These are phyloP conservation scores for Lathyrus oleraceus DNA, from an alignment of 306 rosid genomes.

Conservation along the genomic window DNA sequence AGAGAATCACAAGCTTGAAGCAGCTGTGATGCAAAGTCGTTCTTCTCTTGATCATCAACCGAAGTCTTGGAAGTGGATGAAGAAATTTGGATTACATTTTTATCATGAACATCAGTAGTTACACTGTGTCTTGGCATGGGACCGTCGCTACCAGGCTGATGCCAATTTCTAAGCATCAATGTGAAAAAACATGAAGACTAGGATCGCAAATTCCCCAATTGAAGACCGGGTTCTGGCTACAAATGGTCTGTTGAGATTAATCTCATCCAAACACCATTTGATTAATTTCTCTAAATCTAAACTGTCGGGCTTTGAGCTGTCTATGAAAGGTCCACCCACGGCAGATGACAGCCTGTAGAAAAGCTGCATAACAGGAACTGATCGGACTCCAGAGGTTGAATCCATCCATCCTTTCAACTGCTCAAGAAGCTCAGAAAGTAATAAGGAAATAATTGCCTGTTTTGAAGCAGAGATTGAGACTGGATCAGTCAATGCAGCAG, in stretches of 20 bases:
- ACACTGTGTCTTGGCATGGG: conserved; percentile 61
- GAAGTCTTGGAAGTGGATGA: conserved; percentile 54
- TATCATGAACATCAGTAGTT: conserved; percentile 64
- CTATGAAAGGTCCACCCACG: too few relatives aligned
- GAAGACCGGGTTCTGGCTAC: too few relatives aligned
- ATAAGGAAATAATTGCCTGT: conserved; percentile 77
- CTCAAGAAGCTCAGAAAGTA: conserved; percentile 90
- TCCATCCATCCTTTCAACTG: conserved; percentile 97
- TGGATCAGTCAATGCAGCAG: conserved; percentile 73
- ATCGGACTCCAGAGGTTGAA: conserved; percentile 75
- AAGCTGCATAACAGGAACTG: conserved; percentile 96
- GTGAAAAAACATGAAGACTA: conserved; percentile 97
- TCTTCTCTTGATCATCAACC: conserved; percentile 76
- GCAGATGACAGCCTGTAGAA: too few relatives aligned
- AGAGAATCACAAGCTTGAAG: too few relatives aligned
- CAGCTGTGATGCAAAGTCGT: conserved; percentile 77
- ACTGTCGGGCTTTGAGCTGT: too few relatives aligned
- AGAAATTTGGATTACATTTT: conserved; percentile 58
- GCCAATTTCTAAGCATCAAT: conserved; percentile 98
- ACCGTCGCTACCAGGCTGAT: conserved; percentile 93
- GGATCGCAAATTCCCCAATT: conserved; percentile 93
- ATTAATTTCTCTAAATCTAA: too few relatives aligned
- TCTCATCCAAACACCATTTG: too few relatives aligned
- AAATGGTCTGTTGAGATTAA: too few relatives aligned
- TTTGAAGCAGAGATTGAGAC: conserved; percentile 92